Percentiles rank a stretch among this genome's conserved stretches.
These are phyloP conservation scores for Didymella arachidicola DNA, from an alignment of 2,329 filamentous ascomycete genomes.

Conservation along the genomic window DNA sequence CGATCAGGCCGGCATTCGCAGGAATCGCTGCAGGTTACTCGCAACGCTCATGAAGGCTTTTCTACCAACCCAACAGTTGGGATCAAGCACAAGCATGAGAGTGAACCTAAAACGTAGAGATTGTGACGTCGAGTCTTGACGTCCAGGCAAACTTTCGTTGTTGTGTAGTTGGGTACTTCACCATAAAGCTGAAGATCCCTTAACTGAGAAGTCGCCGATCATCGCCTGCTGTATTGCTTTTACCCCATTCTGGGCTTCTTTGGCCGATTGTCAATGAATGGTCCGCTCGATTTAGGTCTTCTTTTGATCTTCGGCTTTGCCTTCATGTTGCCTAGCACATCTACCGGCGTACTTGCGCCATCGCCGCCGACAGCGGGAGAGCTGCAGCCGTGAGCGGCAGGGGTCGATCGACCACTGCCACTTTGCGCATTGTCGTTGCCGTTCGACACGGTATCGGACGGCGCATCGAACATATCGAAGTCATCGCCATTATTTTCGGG, in stretches of 20 bases:
- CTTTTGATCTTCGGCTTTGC: slow-evolving; percentile 44
- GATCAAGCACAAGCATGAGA: background rate
- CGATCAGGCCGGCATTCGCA: background rate
- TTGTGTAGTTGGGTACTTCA: background rate
- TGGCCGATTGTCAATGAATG: slow-evolving; percentile 32
- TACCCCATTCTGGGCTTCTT: slow-evolving; percentile 42
- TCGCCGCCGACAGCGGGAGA: slow-evolving; percentile 24
- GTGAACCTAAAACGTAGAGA: background rate
- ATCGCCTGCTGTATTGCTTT: background rate
- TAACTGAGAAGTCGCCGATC: background rate
- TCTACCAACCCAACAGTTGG: background rate
- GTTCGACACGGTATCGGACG: slow-evolving; percentile 33
- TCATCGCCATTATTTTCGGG: slow-evolving; percentile 35
- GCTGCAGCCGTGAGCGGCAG: slow-evolving; percentile 31
- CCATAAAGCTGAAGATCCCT: background rate
- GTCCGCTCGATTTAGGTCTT: slow-evolving; percentile 30
- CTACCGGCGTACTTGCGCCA: slow-evolving; percentile 9
- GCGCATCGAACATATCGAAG: slow-evolving; percentile 42
- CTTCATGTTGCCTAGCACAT: slow-evolving; percentile 14
- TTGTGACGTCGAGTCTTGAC: background rate
- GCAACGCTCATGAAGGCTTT: background rate
- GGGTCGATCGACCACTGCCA: slow-evolving; percentile 41
- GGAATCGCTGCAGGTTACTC: background rate
- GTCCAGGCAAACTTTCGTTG: background rate
- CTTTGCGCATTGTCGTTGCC: slow-evolving; percentile 26